These are phyloP conservation scores for Lasiodiplodia citricola DNA, from an alignment of 2,329 filamentous ascomycete genomes.

Conservation along the genomic window DNA sequence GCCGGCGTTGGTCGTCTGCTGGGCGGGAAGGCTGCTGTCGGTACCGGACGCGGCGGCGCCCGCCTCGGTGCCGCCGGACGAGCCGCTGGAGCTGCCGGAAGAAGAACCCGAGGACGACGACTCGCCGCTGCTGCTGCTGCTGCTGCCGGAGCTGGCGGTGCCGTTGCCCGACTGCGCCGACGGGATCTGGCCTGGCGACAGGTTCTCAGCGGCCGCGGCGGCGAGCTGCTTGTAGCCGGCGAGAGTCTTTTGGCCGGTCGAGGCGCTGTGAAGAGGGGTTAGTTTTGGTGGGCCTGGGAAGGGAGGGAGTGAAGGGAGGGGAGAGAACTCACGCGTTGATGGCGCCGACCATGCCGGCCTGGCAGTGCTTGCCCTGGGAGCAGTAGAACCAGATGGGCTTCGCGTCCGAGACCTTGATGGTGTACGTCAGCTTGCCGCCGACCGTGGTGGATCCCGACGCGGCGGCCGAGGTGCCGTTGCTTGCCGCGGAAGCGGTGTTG, in stretches of 20 bases:
- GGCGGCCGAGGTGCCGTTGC: neutral
- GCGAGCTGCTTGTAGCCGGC: constrained; percentile 44
- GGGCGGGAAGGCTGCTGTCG: neutral
- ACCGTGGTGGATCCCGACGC: neutral
- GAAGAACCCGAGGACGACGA: neutral
- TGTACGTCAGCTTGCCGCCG: constrained; percentile 66
- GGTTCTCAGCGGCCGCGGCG: constrained; percentile 45
- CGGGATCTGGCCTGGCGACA: constrained; percentile 39
- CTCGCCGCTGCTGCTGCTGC: neutral
- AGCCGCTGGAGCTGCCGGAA: neutral
- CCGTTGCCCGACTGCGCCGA: neutral
- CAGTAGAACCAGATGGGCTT: constrained; percentile 82
- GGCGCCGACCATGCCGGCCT: constrained; percentile 75
- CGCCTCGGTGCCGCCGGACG: neutral
- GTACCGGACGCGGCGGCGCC: neutral
- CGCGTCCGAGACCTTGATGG: constrained; percentile 69
- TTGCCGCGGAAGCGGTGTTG: constrained; percentile 11
- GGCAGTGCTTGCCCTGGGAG: constrained; percentile 75
- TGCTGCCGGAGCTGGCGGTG: neutral
- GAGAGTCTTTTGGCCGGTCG: constrained; percentile 44
- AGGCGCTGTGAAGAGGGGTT: constrained; percentile 32
- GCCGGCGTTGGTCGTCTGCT: constrained; percentile 18
- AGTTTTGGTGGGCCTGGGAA: constrained; percentile 25
- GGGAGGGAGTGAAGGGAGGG: neutral
- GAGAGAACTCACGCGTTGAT: constrained; percentile 69